These are phyloP conservation scores for Solanum clarkiae DNA, from an alignment of 257 asterid species.

Conservation along the genomic window DNA sequence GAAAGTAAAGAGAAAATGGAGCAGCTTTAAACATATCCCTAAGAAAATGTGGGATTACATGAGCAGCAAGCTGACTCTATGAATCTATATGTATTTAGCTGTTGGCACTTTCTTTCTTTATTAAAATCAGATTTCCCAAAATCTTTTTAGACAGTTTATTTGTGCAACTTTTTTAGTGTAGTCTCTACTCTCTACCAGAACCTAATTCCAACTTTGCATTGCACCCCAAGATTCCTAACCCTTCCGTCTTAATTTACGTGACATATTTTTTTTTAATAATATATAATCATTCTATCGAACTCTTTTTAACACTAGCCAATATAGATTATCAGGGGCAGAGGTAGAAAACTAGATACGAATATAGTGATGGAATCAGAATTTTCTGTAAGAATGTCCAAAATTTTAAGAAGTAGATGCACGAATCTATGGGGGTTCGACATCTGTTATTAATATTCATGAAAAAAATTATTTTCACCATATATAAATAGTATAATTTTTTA, in stretches of 20 bases:
- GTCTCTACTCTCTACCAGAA: not conserved
- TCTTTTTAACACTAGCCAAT: too few relatives aligned
- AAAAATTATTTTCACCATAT: too few relatives aligned
- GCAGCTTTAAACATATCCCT: conserved; percentile 59
- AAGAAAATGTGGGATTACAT: conserved; percentile 15
- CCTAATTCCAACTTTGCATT: not conserved
- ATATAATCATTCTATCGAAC: too few relatives aligned
- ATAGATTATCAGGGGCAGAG: too few relatives aligned
- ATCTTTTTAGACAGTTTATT: not conserved
- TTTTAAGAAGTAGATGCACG: too few relatives aligned
- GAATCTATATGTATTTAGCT: conserved; percentile 3
- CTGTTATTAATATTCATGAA: too few relatives aligned
- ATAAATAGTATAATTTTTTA: too few relatives aligned
- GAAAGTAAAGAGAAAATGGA: not conserved
- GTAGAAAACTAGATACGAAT: not conserved
- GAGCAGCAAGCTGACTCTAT: conserved; percentile 37
- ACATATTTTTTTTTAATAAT: not conserved
- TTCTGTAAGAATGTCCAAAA: too few relatives aligned
- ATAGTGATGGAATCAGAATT: too few relatives aligned
- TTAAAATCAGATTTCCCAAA: not conserved
- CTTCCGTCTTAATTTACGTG: not conserved
- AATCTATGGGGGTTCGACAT: too few relatives aligned
- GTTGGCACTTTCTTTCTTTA: conserved; percentile 6
- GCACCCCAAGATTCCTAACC: not conserved
- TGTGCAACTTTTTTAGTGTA: conserved; percentile 12